These are phyloP conservation scores for Clitopilus hobsonii DNA, from an alignment of 768 basidiomycete species.

Conservation along the genomic window DNA sequence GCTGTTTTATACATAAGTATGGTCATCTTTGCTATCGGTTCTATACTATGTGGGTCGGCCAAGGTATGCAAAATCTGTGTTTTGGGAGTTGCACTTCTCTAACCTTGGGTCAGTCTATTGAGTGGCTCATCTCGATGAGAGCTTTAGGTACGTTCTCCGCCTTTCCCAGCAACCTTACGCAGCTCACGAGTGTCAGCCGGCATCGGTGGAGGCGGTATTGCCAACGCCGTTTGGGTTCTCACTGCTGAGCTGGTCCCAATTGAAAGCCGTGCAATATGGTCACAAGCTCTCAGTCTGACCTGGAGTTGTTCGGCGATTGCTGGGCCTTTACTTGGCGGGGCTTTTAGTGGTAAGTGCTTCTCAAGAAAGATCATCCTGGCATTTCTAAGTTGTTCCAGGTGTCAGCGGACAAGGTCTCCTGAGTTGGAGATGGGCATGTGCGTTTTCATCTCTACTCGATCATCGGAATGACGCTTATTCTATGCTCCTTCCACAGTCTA, in stretches of 20 bases:
- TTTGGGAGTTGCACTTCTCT: conserved; percentile 10
- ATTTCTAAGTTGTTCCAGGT: conserved; percentile 20
- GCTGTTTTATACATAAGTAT: conserved; percentile 70
- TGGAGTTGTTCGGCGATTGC: conserved; percentile 86
- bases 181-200: conserved; percentile 41
- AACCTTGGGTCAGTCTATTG: conserved; percentile 34
- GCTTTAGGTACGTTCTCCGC: conserved; percentile 30
- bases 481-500: conserved; percentile 49
- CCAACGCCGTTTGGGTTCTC: conserved; percentile 81
- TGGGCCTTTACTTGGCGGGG: conserved; percentile 77
- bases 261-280: conserved; percentile 72
- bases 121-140: conserved; percentile 66
- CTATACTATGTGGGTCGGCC: conserved; percentile 74
- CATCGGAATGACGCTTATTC: conserved; percentile 8
- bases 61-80: conserved; percentile 40
- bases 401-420: conserved; percentile 27
- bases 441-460: conserved; percentile 24
- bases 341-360: conserved; percentile 63
- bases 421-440: conserved; percentile 86
- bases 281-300: conserved; percentile 77
- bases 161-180: neutral
- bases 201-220: conserved; percentile 84
- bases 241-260: conserved; percentile 80
- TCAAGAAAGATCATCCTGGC: conserved; percentile 1
- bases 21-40: conserved; percentile 69